Conservation (phyloP, 257 asterid genomes). For the Lithospermum erythrorhizon region DNA sequence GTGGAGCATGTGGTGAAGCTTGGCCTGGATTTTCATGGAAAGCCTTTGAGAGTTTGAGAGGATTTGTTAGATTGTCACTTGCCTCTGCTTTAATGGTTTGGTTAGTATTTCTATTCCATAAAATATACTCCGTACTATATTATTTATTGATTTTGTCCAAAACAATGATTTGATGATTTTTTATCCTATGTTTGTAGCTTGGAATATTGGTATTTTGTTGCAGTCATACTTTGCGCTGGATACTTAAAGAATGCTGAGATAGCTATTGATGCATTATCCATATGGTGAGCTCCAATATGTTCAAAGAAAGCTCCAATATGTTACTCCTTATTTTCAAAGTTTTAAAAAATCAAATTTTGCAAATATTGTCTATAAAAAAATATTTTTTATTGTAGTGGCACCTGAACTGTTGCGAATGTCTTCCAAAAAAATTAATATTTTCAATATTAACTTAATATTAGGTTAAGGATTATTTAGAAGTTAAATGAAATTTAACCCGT, state of each 20-base stretch:
- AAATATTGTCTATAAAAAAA: too few species aligned
- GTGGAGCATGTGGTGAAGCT: constrained; percentile 45
- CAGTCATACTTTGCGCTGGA: constrained; percentile 20
- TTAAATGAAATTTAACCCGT: too few species aligned
- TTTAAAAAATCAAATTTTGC: too few species aligned
- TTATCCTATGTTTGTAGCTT: constrained; percentile 8
- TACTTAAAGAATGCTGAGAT: constrained; percentile 20
- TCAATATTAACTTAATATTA: too few species aligned
- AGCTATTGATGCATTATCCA: constrained; percentile 21
- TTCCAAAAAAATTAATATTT: too few species aligned
- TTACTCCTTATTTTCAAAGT: too few species aligned
- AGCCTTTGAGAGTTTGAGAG: constrained; percentile 38
- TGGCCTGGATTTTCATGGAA: constrained; percentile 43
- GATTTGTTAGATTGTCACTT: constrained; percentile 35
- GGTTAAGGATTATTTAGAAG: too few species aligned
- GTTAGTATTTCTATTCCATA: constrained; percentile 19
- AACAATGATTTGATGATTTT: neutral
- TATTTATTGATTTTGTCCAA: too few species aligned
- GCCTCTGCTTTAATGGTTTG: constrained; percentile 59
- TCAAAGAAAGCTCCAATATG: too few species aligned
- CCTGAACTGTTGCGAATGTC: too few species aligned
- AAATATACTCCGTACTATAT: neutral
- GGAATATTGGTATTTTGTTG: constrained; percentile 28
- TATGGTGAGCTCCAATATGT: constrained; percentile 13
- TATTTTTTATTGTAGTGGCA: too few species aligned